Percentiles rank a stretch among this genome's conserved stretches.
These are phyloP conservation scores for Aulographum hederae DNA, from an alignment of 2,329 filamentous ascomycete species.

Conservation along the genomic window DNA sequence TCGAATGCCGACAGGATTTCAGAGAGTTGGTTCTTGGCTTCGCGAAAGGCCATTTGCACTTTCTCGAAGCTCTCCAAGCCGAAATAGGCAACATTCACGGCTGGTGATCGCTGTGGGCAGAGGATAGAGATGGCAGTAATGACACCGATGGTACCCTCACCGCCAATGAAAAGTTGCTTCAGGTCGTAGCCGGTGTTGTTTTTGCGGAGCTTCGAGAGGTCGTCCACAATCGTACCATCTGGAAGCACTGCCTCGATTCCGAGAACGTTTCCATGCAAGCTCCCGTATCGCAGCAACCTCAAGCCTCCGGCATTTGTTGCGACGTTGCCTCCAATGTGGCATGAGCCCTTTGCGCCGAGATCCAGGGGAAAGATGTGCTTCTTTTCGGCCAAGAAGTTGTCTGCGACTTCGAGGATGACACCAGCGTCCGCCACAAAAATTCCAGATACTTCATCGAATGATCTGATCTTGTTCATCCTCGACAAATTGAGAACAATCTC, in stretches of 20 bases:
- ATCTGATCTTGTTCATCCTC: slow-evolving; percentile 79
- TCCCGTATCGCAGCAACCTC: slow-evolving; percentile 78
- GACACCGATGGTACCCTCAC: slow-evolving; percentile 86
- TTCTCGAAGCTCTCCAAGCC: slow-evolving; percentile 81
- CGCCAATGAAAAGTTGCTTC: slow-evolving; percentile 92
- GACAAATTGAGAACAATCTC: slow-evolving; percentile 88
- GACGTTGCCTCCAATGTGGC: slow-evolving; percentile 90
- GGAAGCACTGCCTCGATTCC: slow-evolving; percentile 87
- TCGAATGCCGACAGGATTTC: slow-evolving; percentile 97
- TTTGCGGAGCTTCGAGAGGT: slow-evolving; percentile 76
- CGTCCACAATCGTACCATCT: slow-evolving; percentile 80
- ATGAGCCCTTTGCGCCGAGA: slow-evolving; percentile 93
- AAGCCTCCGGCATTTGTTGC: slow-evolving; percentile 90
- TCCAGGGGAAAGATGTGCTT: slow-evolving; percentile 89
- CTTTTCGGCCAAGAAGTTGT: slow-evolving; percentile 66
- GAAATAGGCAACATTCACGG: slow-evolving; percentile 89
- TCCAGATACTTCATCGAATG: slow-evolving; percentile 85
- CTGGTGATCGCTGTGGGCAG: slow-evolving; percentile 71
- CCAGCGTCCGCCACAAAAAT: slow-evolving; percentile 82
- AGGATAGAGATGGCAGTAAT: slow-evolving; percentile 81
- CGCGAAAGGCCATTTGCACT: slow-evolving; percentile 67
- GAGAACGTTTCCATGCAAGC: slow-evolving; percentile 79
- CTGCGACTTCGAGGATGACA: slow-evolving; percentile 74
- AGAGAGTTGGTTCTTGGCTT: slow-evolving; percentile 75
- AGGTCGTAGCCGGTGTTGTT: slow-evolving; percentile 98